Evolutionary conservation across 1,284 basidiomycete genomes (phyloP), one percentile per base, ranked within the genome.

Genomic region (Melampsora americana): DNA sequence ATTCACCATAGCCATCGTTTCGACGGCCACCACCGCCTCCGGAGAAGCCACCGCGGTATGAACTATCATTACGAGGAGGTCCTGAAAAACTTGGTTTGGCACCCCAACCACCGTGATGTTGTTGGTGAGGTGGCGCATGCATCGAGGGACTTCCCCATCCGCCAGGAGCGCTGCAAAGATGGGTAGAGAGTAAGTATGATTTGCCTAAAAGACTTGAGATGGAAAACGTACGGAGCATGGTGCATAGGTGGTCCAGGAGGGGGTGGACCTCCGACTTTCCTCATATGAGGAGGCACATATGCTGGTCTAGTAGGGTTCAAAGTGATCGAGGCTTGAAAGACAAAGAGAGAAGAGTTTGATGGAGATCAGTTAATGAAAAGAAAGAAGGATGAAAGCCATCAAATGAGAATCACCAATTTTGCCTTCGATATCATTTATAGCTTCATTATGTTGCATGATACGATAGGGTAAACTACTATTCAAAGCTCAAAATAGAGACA

Each of bases 261-360:
- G 7, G 62, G 30, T 12, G 72, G 5, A 6, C 48, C n/a, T n/a
- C 71, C 77, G 18, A 68, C 66, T 76, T 78, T 80, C 74, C 80
- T 78, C 65, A 80, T 76, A 76, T 80, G 80, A 48, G 80, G 80
- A 35, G 80, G 80, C 26, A 80, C 79, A 62, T 80, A 80, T 32
- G 79, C 72, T 20, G 80, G 71, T 42, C 78, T 75, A 14, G 74
- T 80, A 74, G 84, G 87, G 84, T 89, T 89, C 84, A 92, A 86
- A 82, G 88, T 87, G 82, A 91, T 88, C 86, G 89, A 87, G 82
- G 86, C 87, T 76, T 23, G 86, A 80, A 18, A 77, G n/a, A 78
- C 50, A 77, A 70, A 76, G 78, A 85, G 85, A 79, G 69, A 76
- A 61, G 30, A 30, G 53, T 44, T 50, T 59, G 0, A 16, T 56